phyloP scores from a whole-genome alignment of 2,329 filamentous ascomycete genomes.

The Botrytis fabae region DNA sequence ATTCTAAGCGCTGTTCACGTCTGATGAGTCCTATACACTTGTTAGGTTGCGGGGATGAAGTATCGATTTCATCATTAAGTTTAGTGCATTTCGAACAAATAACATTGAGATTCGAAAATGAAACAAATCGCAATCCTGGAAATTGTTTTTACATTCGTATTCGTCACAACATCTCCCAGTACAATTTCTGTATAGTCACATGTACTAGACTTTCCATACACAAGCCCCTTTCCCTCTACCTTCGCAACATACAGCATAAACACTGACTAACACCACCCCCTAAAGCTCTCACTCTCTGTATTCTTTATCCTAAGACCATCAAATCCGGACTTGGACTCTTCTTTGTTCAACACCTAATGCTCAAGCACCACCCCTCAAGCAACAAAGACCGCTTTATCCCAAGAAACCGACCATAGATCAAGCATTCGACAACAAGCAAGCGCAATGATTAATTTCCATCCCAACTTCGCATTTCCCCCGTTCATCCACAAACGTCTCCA shows the following conservation, averaged over 20 bases:
- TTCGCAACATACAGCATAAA: background rate
- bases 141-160: background rate
- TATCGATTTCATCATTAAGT: background rate
- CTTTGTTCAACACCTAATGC: background rate
- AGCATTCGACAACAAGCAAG: background rate
- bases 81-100: background rate
- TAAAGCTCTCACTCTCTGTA: background rate
- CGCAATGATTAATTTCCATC: background rate
- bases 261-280: background rate
- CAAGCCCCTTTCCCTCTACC: background rate
- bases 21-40: no score
- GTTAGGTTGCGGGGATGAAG: background rate
- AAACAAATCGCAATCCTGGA: accelerated
- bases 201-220: background rate
- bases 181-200: background rate
- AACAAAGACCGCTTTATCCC: constrained; percentile 1
- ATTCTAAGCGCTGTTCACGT: no score
- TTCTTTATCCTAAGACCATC: background rate
- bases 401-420: background rate
- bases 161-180: background rate
- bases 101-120: background rate
- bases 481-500: background rate
- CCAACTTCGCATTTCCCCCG: background rate
- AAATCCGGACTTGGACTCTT: background rate
- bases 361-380: background rate